These are phyloP conservation scores for Chaetomium sp. DNA, from an alignment of 2,329 filamentous ascomycete genomes.

Conservation along the genomic window DNA sequence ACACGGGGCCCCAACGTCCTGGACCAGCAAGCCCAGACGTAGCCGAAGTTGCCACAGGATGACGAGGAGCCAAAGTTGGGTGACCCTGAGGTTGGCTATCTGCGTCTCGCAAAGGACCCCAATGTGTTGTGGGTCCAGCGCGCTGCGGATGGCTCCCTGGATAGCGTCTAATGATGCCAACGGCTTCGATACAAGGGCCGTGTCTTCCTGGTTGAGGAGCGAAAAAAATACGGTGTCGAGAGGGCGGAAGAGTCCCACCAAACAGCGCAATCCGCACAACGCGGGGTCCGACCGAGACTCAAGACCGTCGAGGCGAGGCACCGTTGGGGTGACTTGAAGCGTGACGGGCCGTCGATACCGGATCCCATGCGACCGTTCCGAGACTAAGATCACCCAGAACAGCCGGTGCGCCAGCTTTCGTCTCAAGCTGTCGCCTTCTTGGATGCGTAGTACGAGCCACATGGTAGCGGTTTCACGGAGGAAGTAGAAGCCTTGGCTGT, in stretches of 20 bases:
- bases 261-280: not conserved
- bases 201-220: constrained; percentile 5
- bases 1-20: not conserved
- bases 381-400: constrained; percentile 5
- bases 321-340: not conserved
- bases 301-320: not conserved
- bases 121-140: constrained; percentile 27
- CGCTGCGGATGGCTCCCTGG: constrained; percentile 21
- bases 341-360: constrained; percentile 6
- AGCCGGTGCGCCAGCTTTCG: constrained; percentile 1
- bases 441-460: constrained; percentile 2
- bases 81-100: constrained; percentile 39
- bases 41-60: constrained; percentile 41
- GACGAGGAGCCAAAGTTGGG: constrained; percentile 40
- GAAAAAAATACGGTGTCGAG: constrained; percentile 7
- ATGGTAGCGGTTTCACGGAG: constrained; percentile 3
- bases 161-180: not conserved
- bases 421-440: not conserved
- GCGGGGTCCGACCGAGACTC: not conserved
- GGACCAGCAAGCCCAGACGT: constrained; percentile 29
- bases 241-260: constrained; percentile 3
- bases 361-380: constrained; percentile 6
- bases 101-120: constrained; percentile 36
- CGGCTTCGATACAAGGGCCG: not conserved
- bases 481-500: constrained; percentile 7